These are phyloP conservation scores for Ophiostoma piceae DNA, from an alignment of 2,329 filamentous ascomycete genomes.

Conservation along the genomic window DNA sequence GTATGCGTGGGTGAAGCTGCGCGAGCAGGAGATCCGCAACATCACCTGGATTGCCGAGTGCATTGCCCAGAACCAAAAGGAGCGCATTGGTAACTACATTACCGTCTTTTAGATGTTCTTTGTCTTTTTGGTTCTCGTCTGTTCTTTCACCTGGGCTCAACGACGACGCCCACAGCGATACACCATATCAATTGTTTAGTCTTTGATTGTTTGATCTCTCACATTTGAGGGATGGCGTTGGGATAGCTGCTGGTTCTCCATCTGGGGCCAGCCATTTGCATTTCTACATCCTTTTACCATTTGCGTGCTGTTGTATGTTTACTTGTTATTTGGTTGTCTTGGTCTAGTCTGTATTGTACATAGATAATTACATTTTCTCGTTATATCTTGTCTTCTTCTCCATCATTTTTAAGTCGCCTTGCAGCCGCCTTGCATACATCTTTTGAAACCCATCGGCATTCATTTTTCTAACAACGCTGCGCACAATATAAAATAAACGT, in stretches of 20 bases:
- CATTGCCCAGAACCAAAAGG: slow-evolving; percentile 99
- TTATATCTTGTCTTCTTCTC: slow-evolving; percentile 34
- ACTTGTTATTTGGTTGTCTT: slow-evolving; percentile 13
- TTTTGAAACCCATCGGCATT: slow-evolving; percentile 3
- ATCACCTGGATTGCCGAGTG: slow-evolving; percentile 99
- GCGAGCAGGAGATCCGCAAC: slow-evolving; percentile 99
- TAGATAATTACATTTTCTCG: slow-evolving; percentile 39
- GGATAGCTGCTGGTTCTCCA: slow-evolving; percentile 11
- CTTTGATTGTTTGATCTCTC: not conserved
- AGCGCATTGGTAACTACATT: slow-evolving; percentile 97
- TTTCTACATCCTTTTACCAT: not conserved
- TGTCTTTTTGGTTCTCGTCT: slow-evolving; percentile 23
- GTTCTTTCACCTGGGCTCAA: slow-evolving; percentile 16
- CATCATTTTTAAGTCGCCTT: not conserved
- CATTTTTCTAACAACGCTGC: slow-evolving; percentile 18
- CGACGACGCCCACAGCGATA: slow-evolving; percentile 16
- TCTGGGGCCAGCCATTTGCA: not conserved
- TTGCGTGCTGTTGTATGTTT: not conserved
- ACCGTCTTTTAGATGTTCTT: slow-evolving; percentile 69
- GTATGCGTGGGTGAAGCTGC: slow-evolving; percentile 95
- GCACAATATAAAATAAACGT: not conserved
- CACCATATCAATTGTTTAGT: slow-evolving; percentile 10
- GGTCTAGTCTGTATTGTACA: slow-evolving; percentile 44
- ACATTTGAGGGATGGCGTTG: slow-evolving; percentile 4
- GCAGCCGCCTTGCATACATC: not conserved